These are phyloP conservation scores for Ophiostoma perfectum DNA, from an alignment of 2,329 filamentous ascomycete genomes.

Conservation along the genomic window DNA sequence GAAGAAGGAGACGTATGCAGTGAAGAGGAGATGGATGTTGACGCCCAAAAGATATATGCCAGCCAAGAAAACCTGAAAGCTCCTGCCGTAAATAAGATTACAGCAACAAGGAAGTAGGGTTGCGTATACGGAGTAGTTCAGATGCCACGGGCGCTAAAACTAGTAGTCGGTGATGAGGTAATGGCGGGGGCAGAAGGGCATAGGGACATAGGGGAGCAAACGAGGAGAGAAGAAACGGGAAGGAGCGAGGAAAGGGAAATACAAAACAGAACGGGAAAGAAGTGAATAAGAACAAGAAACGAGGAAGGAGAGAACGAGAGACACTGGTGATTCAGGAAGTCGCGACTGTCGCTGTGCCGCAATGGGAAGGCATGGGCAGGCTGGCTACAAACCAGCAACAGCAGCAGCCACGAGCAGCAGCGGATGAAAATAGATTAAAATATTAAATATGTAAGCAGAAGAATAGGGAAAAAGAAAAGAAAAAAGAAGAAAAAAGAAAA, in stretches of 20 bases:
- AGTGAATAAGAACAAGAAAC: neutral
- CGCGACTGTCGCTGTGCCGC: conserved; percentile 1
- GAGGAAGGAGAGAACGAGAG: neutral
- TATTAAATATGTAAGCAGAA: neutral
- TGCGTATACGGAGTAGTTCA: neutral
- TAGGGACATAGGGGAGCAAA: neutral
- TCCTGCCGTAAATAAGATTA: neutral
- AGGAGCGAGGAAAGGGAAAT: neutral
- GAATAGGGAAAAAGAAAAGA: neutral
- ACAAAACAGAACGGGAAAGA: neutral
- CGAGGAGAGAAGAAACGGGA: neutral
- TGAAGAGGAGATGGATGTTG: neutral
- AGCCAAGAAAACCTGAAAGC: conserved; percentile 6
- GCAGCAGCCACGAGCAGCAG: neutral
- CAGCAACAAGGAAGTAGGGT: neutral
- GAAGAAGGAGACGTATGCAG: neutral
- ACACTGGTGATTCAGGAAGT: neutral
- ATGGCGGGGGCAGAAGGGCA: neutral
- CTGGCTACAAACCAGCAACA: neutral
- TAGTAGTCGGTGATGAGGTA: neutral
- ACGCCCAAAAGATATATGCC: neutral
- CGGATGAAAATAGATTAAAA: neutral
- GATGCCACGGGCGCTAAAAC: conserved; percentile 10
- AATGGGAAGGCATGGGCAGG: conserved; percentile 1
- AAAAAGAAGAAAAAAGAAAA: neutral